A percentile compares a stretch with the other conserved stretches of the same genome.
Evolutionary conservation across 2,329 filamentous ascomycete genomes (phyloP).

Genomic region (Pleomassaria siparia): DNA sequence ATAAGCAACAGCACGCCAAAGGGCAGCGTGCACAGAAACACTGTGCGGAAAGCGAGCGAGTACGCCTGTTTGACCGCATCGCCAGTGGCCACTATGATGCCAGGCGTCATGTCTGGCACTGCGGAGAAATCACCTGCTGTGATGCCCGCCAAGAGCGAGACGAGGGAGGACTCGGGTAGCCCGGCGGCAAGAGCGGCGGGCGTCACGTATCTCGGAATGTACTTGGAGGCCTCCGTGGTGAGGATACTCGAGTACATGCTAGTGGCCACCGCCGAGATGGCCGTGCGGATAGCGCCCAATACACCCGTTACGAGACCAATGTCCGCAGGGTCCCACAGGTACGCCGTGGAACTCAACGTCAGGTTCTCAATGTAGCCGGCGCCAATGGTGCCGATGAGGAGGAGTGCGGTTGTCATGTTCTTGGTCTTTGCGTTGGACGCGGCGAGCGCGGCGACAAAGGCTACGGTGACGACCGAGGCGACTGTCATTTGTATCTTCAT

Average conservation of each 20-base stretch:
- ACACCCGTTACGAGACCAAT: constrained; percentile 36
- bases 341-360: constrained; percentile 27
- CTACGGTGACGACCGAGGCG: constrained; percentile 22
- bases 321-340: constrained; percentile 35
- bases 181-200: constrained; percentile 28
- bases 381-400: constrained; percentile 28
- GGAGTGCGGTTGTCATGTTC: constrained; percentile 20
- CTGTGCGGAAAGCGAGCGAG: constrained; percentile 46
- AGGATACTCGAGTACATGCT: constrained; percentile 37
- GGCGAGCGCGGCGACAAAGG: constrained; percentile 30
- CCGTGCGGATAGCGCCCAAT: constrained; percentile 32
- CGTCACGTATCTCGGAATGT: constrained; percentile 29
- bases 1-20: constrained; percentile 41
- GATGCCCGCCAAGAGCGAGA: constrained; percentile 26
- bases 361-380: constrained; percentile 38
- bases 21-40: constrained; percentile 47
- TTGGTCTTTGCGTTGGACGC: constrained; percentile 20
- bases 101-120: constrained; percentile 28
- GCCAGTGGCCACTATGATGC: constrained; percentile 33
- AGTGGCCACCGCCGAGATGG: constrained; percentile 22
- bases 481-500: constrained; percentile 38
- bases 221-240: constrained; percentile 26
- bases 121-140: constrained; percentile 22
- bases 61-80: constrained; percentile 46
- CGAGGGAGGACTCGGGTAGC: constrained; percentile 22